Evolutionary conservation across 2,329 filamentous ascomycete species (phyloP), one percentile per base, ranked within the genome.

Genomic region (Colletotrichum abscissum): DNA sequence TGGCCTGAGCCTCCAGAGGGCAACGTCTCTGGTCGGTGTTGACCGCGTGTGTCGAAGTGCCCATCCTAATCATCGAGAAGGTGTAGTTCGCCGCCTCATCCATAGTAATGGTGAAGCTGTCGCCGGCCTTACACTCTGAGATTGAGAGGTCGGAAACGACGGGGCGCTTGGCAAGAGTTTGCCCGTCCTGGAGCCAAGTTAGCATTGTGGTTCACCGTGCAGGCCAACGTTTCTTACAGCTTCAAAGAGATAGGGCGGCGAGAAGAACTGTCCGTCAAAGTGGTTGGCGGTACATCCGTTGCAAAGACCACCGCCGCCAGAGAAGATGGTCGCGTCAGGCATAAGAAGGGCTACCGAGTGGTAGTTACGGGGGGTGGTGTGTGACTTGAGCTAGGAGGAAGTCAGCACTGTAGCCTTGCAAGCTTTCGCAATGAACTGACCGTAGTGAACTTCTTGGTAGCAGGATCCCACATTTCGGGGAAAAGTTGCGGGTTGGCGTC

Each of bases 11-110:
- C n/a, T 78, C 80, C n/a, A 89, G 78, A 11, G 86, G 81, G 57
- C 90, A 82, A 3, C 88, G 84, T 26, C 89, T 79, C 80, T 91
- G 88, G 77, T 91, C 89, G 0, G 87, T 90, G 75, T 91, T 88
- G 58, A 91, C 84, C 0, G 87, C 85, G 77, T 90, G 89, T 0
- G 89, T 91, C 3, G 82, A 81, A 1, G 83, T 84, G 1, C 87
- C 85, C 63, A 85, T 82, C 4, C 89, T 82, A 22, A 91, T 78
- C 26, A 90, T 77, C 0, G 84, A 82, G 56, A 85, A 84, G 1
- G 77, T 78, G 42, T 76, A 80, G 2, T 76, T 75, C 0, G 79
- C 76, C 6, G 76, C 74, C n/a, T 73, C 71, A 28, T 78, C 69
- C 7, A 81, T 82, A 1, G 75, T 76, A 11, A 84, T 81, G 0